Conservation (phyloP, 2,329 filamentous ascomycete genomes). For the Pyrenochaeta sp. region DNA sequence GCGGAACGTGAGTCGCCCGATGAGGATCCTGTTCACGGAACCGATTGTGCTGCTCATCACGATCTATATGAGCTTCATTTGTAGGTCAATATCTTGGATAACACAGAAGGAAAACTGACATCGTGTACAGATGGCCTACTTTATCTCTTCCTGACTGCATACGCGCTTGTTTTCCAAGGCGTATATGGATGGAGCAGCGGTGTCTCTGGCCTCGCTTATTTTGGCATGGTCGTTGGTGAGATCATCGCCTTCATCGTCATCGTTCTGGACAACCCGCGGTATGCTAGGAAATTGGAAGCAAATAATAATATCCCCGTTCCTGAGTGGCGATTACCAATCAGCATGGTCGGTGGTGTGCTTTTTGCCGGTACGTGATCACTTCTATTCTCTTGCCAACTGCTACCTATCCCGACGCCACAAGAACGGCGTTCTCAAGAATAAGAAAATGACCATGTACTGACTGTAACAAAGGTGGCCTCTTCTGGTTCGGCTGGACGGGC, state of each 20-base stretch:
- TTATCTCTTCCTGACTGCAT: conserved; percentile 83
- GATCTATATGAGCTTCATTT: conserved; percentile 56
- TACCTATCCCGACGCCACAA: too few relatives aligned
- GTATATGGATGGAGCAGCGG: conserved; percentile 76
- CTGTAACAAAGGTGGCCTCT: conserved; percentile 35
- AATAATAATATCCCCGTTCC: conserved; percentile 63
- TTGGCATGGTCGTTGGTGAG: conserved; percentile 82
- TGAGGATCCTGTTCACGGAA: conserved; percentile 60
- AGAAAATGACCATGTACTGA: background rate
- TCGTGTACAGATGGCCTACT: conserved; percentile 71
- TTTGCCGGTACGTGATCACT: conserved; percentile 36
- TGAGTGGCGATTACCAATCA: conserved; percentile 65
- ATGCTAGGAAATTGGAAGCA: conserved; percentile 59
- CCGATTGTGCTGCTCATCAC: conserved; percentile 59
- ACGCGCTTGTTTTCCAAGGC: conserved; percentile 78
- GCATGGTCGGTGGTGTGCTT: conserved; percentile 61
- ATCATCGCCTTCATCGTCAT: conserved; percentile 72
- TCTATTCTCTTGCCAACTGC: background rate
- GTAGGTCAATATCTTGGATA: conserved; percentile 21
- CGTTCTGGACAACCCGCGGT: conserved; percentile 69
- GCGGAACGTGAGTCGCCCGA: conserved; percentile 62
- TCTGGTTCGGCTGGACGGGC: conserved; percentile 53
- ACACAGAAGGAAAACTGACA: conserved; percentile 5
- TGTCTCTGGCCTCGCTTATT: conserved; percentile 79
- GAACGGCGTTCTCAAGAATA: too few relatives aligned